These are phyloP conservation scores for Mortierella sp. DNA, from an alignment of 371 early-diverging fungal genomes.

Conservation along the genomic window DNA sequence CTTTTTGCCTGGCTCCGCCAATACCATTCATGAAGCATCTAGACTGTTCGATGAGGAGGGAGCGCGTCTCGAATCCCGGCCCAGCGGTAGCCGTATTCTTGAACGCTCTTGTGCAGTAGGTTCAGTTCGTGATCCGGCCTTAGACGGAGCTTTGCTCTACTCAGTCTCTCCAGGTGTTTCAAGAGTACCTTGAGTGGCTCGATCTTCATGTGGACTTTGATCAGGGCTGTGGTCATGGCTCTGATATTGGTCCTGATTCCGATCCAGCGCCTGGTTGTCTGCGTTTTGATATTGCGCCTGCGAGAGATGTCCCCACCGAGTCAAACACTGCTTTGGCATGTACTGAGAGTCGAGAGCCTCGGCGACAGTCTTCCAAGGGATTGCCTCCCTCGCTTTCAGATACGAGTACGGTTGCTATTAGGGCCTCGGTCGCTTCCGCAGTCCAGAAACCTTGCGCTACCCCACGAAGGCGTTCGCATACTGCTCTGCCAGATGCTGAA, in stretches of 20 bases:
- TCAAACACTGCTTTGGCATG: conserved; percentile 24
- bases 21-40: conserved; percentile 36
- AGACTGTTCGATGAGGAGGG: conserved; percentile 32
- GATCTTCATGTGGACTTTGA: not conserved
- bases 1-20: conserved; percentile 26
- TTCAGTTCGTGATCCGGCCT: conserved; percentile 46
- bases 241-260: not conserved
- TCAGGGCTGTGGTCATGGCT: not conserved
- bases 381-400: not conserved
- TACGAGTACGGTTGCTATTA: conserved; percentile 27
- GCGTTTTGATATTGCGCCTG: conserved; percentile 9
- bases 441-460: conserved; percentile 22
- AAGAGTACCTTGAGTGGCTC: not conserved
- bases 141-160: not conserved
- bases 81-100: conserved; percentile 32
- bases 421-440: conserved; percentile 8
- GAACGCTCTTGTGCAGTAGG: conserved; percentile 27
- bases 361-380: conserved; percentile 26
- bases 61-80: conserved; percentile 21
- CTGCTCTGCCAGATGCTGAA: conserved; percentile 17
- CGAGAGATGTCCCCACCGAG: conserved; percentile 32
- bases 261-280: not conserved
- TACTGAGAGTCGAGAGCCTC: conserved; percentile 12
- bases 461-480: conserved; percentile 20
- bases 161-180: not conserved